A percentile compares a stretch with the other conserved stretches of the same genome.
phyloP scores from a whole-genome alignment of 2,329 filamentous ascomycete species.

The Metarhizium rileyi region DNA sequence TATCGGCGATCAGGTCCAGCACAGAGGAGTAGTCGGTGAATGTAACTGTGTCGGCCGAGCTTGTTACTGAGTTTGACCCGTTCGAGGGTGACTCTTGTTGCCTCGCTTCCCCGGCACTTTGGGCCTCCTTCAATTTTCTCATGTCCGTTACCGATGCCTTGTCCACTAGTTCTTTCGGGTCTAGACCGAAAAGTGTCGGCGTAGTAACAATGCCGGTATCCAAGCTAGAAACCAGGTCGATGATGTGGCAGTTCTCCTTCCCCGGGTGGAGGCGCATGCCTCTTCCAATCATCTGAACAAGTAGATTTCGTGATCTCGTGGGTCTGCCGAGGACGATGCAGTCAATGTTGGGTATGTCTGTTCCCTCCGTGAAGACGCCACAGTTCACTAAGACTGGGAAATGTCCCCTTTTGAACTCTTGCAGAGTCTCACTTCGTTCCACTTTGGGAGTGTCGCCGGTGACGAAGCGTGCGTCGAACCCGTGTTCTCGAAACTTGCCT shows the following conservation, averaged over 20 bases:
- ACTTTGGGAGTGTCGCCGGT: constrained; percentile 67
- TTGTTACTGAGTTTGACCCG: constrained; percentile 5
- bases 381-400: constrained; percentile 91
- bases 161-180: constrained; percentile 68
- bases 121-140: constrained; percentile 39
- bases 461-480: constrained; percentile 78
- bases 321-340: constrained; percentile 82
- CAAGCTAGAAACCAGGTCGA: constrained; percentile 88
- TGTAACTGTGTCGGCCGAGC: constrained; percentile 41
- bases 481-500: constrained; percentile 62
- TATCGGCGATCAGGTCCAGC: constrained; percentile 81
- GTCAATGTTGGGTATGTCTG: constrained; percentile 95
- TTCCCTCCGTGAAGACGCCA: constrained; percentile 93
- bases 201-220: constrained; percentile 80
- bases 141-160: constrained; percentile 56
- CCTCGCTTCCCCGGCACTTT: constrained; percentile 29
- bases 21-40: constrained; percentile 90
- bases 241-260: constrained; percentile 85
- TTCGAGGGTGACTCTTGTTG: constrained; percentile 9
- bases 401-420: constrained; percentile 63
- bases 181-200: constrained; percentile 85
- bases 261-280: constrained; percentile 75
- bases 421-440: constrained; percentile 60
- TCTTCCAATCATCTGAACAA: constrained; percentile 96
- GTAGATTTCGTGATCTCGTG: constrained; percentile 82